Base-by-base conservation (phyloP, 148 eudicot species). In the Vaccinium corymbosum region DNA sequence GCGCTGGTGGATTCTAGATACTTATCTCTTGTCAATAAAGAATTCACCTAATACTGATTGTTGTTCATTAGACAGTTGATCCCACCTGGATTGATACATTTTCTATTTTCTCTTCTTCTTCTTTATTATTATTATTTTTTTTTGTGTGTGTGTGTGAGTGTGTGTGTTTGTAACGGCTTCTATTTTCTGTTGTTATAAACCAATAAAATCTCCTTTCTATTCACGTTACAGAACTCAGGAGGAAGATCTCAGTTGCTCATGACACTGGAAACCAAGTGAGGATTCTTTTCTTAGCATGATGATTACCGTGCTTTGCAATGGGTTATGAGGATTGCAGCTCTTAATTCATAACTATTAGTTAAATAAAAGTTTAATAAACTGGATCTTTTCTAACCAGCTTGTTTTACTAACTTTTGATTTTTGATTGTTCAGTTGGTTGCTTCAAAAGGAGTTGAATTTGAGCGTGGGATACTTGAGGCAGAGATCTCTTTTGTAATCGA, bases 381-480 rank as follows among this genome's bases (percentile, higher is more conserved):
- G 83, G 32, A 55, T 81, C 32, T 74, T 68, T 80, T 53, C 9
- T 68, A 48, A 16, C 83, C 46, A 66, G 57, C 29, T 66, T 66
- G 42, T 25, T 82, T 22, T 19, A 3, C 53, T 50, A 8, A 73
- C 61, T 3, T 27, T 59, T 38, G 75, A 4, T 72, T 56, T 77
- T 75, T 50, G 13, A 80, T 84, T 25, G 78, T 80, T 62, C 83
- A 96, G 99, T 42, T 88, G 70, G 87, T 80, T 84, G 88, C 90
- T 82, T 77, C 92, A 35, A 93, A 89, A 89, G 98, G 94, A 78
- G 70, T 90, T 84, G 93, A 92, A 84, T 83, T 96, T 85, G 95
- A 94, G 89, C 82, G 86, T 68, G 98, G 92, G 91, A 92, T 96
- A 89, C 90, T 96, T 83, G 91, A 92, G 85, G 89, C 91, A 76